Conservation (phyloP, 2,329 filamentous ascomycete species). For the Aspergillus pseudoterreus region DNA sequence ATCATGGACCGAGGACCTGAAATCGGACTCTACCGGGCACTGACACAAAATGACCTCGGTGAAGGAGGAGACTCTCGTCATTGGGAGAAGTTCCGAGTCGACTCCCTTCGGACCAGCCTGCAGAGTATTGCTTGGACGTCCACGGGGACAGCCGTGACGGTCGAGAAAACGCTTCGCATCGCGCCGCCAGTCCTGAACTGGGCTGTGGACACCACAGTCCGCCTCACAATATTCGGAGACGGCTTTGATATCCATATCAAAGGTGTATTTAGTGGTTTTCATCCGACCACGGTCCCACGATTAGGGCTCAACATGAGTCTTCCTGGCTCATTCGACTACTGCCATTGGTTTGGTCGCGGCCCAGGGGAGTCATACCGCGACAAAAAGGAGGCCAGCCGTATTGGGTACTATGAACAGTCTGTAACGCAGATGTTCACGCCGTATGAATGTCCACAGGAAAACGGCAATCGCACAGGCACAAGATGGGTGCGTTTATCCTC, state of each 20-base stretch:
- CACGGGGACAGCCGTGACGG: conserved; percentile 23
- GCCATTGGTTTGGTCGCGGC: conserved; percentile 61
- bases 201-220: conserved; percentile 49
- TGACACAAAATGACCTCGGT: conserved; percentile 62
- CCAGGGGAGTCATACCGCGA: conserved; percentile 65
- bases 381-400: conserved; percentile 57
- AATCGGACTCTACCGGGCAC: conserved; percentile 57
- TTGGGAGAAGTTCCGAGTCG: conserved; percentile 50
- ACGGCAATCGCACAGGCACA: conserved; percentile 60
- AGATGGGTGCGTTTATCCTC: conserved; percentile 49
- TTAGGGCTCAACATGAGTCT: conserved; percentile 59
- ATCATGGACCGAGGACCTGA: conserved; percentile 16
- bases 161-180: conserved; percentile 48
- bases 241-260: conserved; percentile 42
- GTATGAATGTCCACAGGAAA: conserved; percentile 68
- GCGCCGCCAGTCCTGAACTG: conserved; percentile 61
- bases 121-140: conserved; percentile 25
- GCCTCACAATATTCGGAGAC: conserved; percentile 48
- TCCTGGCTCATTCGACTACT: conserved; percentile 43
- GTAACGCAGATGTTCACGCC: conserved; percentile 52
- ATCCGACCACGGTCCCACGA: conserved; percentile 47
- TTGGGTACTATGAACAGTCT: conserved; percentile 44
- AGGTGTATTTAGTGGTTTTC: conserved; percentile 42
- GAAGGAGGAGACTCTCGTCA: conserved; percentile 47
- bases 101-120: conserved; percentile 37